Evolutionary conservation across 805 yeast genomes (phyloP).

Genomic region (Wickerhamomyces hampshirensis): DNA sequence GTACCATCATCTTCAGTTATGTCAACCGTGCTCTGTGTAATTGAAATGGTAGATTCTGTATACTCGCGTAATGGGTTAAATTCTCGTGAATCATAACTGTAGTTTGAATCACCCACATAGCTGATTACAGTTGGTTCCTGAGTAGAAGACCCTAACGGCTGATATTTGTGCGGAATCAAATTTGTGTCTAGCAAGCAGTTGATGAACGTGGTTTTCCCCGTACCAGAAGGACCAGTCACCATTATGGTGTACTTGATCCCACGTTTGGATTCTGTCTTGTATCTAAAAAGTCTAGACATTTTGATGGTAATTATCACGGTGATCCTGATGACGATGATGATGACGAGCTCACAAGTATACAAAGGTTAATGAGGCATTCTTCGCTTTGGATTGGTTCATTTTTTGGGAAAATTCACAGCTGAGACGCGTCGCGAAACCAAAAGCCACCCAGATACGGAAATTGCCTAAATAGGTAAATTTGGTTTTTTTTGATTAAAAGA

Average conservation of each 20-base stretch:
- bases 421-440: too few species aligned
- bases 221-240: slow-evolving; percentile 69
- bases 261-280: slow-evolving; percentile 64
- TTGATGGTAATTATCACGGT: not conserved
- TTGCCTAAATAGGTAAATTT: too few species aligned
- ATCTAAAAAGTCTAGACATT: slow-evolving; percentile 26
- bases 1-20: slow-evolving; percentile 57
- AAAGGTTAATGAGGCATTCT: too few species aligned
- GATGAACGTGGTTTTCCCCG: slow-evolving; percentile 74
- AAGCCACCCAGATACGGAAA: too few species aligned
- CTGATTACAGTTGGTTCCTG: slow-evolving; percentile 24
- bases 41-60: slow-evolving; percentile 71
- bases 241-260: slow-evolving; percentile 71
- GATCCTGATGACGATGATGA: not conserved
- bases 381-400: not conserved
- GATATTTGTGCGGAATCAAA: slow-evolving; percentile 56
- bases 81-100: slow-evolving; percentile 50
- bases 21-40: slow-evolving; percentile 62
- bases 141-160: slow-evolving; percentile 28
- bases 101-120: slow-evolving; percentile 24
- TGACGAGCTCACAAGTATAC: too few species aligned
- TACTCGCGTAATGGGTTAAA: slow-evolving; percentile 57
- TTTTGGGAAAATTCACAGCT: not conserved
- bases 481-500: too few species aligned
- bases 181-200: slow-evolving; percentile 62